Conservation (phyloP, 352 stramenopile species). For the Thraustotheca clavata region DNA sequence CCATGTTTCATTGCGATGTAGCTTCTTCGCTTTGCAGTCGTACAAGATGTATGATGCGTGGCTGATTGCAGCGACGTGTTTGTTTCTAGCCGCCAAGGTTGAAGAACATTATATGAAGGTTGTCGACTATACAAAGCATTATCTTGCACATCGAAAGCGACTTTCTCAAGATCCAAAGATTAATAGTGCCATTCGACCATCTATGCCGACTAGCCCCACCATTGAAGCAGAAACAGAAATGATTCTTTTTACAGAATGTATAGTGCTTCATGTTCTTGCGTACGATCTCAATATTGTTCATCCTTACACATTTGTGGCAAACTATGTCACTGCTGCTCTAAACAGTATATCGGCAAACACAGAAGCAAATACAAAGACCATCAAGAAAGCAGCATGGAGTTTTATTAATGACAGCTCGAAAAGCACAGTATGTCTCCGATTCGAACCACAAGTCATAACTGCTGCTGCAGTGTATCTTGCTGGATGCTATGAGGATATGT, state of each 20-base stretch:
- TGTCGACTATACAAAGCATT: slow-evolving; percentile 59
- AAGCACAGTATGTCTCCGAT: slow-evolving; percentile 72
- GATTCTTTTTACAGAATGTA: slow-evolving; percentile 78
- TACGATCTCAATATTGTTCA: slow-evolving; percentile 83
- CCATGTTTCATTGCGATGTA: not conserved
- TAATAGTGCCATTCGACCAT: slow-evolving; percentile 27
- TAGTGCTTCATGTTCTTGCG: slow-evolving; percentile 68
- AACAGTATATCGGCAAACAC: slow-evolving; percentile 37
- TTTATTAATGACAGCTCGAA: slow-evolving; percentile 87
- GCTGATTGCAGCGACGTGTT: slow-evolving; percentile 66
- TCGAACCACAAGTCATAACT: slow-evolving; percentile 55
- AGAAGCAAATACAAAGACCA: slow-evolving; percentile 41
- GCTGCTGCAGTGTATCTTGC: slow-evolving; percentile 77
- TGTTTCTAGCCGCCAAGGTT: slow-evolving; percentile 76
- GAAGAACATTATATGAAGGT: slow-evolving; percentile 80
- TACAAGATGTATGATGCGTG: slow-evolving; percentile 81
- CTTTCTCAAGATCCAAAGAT: slow-evolving; percentile 44
- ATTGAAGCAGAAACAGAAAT: slow-evolving; percentile 39
- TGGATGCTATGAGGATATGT: slow-evolving; percentile 58
- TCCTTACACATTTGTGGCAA: slow-evolving; percentile 83
- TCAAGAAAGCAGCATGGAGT: slow-evolving; percentile 81
- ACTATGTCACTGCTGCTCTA: slow-evolving; percentile 76
- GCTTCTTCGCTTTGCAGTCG: slow-evolving; percentile 81
- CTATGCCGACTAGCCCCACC: slow-evolving; percentile 66
- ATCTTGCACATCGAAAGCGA: slow-evolving; percentile 55